phyloP scores from a whole-genome alignment of 176 grass and related monocot genomes.

The Sorghum bicolor region DNA sequence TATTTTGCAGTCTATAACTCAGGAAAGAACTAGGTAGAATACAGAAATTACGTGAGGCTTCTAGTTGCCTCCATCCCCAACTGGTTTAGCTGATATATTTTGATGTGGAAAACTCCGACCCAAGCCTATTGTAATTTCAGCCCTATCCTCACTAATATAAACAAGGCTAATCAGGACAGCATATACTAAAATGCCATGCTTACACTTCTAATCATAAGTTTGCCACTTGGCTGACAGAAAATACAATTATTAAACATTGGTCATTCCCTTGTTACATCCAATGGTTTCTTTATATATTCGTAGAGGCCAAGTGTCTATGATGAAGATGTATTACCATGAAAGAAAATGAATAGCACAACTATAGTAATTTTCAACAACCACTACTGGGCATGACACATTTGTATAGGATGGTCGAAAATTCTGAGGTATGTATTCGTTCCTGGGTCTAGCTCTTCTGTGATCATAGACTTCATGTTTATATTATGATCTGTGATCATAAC shows the following conservation, averaged over 20 bases:
- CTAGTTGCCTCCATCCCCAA: background rate
- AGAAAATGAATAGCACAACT: conserved; percentile 1
- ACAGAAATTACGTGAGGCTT: background rate
- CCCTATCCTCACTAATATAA: background rate
- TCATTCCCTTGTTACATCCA: background rate
- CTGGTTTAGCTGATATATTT: conserved; percentile 1
- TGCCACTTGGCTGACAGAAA: background rate
- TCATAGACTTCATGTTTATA: background rate
- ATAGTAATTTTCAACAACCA: background rate
- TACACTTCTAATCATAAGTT: background rate
- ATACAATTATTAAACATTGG: background rate
- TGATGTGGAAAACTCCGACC: background rate
- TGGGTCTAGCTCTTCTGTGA: background rate
- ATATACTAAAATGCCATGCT: background rate
- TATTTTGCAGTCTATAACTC: background rate
- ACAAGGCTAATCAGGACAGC: background rate
- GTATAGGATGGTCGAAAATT: background rate
- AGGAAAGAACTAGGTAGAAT: background rate
- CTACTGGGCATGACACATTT: background rate
- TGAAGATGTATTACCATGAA: background rate
- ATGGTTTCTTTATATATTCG: background rate
- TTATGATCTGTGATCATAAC: background rate
- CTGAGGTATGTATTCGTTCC: background rate
- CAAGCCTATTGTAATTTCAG: background rate
- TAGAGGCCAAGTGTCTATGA: background rate